Evolutionary conservation across 1,139 yeast species (phyloP).

Genomic region (Saccharomyces uvarum): DNA sequence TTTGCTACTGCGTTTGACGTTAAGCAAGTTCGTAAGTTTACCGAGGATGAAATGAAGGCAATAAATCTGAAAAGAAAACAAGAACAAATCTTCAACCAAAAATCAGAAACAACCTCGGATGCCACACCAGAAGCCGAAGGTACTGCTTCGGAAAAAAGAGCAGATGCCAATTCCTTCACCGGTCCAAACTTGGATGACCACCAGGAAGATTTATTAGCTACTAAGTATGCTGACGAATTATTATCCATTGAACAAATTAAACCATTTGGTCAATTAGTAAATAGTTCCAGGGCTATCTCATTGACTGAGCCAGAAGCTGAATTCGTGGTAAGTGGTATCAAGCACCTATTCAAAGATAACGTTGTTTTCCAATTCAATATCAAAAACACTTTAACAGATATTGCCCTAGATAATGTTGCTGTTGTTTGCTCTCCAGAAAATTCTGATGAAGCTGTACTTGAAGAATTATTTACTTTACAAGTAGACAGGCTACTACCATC

Average conservation of each 20-base stretch:
- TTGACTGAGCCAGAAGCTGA: slow-evolving; percentile 92
- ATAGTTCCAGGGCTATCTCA: slow-evolving; percentile 59
- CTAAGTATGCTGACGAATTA: slow-evolving; percentile 61
- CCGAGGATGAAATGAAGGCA: slow-evolving; percentile 49
- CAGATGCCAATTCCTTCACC: slow-evolving; percentile 19
- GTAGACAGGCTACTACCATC: slow-evolving; percentile 67
- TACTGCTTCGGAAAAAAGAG: slow-evolving; percentile 14
- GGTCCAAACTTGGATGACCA: slow-evolving; percentile 25
- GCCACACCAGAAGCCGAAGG: slow-evolving; percentile 8
- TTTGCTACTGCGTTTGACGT: slow-evolving; percentile 67
- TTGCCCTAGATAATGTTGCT: slow-evolving; percentile 71
- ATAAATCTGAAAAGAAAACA: slow-evolving; percentile 39
- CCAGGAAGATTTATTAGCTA: slow-evolving; percentile 38
- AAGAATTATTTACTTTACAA: slow-evolving; percentile 70
- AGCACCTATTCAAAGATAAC: slow-evolving; percentile 71
- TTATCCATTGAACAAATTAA: slow-evolving; percentile 58
- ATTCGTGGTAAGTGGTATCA: slow-evolving; percentile 76
- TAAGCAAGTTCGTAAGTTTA: slow-evolving; percentile 44
- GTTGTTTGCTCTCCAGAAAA: slow-evolving; percentile 47
- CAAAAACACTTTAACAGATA: slow-evolving; percentile 74
- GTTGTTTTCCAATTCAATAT: slow-evolving; percentile 80
- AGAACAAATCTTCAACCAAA: slow-evolving; percentile 31
- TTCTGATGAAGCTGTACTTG: slow-evolving; percentile 51
- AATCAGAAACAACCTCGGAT: slow-evolving; percentile 16
- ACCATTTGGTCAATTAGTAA: slow-evolving; percentile 63